phyloP scores from a whole-genome alignment of 148 eudicot genomes.

The Chenopodium quinoa region DNA sequence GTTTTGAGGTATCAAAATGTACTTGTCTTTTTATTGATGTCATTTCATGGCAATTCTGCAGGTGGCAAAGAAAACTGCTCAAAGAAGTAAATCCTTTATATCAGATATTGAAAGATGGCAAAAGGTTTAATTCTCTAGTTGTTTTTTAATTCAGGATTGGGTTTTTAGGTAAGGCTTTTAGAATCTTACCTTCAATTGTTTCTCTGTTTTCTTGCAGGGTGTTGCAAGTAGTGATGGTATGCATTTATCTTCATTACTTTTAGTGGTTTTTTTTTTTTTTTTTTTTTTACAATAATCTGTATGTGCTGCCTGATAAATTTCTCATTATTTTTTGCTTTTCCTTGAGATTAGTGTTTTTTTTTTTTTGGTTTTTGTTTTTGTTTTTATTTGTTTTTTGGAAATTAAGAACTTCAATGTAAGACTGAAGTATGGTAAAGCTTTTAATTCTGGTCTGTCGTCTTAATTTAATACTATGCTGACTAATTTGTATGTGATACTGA shows the following conservation, averaged over 20 bases:
- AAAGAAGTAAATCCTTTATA: constrained; percentile 69
- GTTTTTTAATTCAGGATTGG: background rate
- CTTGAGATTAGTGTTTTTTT: background rate
- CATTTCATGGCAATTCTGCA: constrained; percentile 31
- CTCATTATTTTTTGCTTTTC: background rate
- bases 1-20: background rate
- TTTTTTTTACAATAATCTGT: no score
- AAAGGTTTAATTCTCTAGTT: constrained; percentile 45
- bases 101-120: constrained; percentile 98
- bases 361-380: no score
- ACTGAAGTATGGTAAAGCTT: background rate
- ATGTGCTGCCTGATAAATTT: background rate
- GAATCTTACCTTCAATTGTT: constrained; percentile 23
- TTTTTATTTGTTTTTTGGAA: background rate
- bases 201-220: constrained; percentile 57
- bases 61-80: constrained; percentile 97
- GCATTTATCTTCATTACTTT: constrained; percentile 13
- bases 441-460: background rate
- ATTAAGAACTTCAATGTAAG: background rate
- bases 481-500: background rate
- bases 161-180: constrained; percentile 16
- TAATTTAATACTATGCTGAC: background rate
- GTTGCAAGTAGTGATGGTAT: constrained; percentile 91
- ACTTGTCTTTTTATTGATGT: constrained; percentile 8
- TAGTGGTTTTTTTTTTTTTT: background rate